Evolutionary conservation across 1,139 yeast genomes (phyloP).

Genomic region (Torulaspora globosa): DNA sequence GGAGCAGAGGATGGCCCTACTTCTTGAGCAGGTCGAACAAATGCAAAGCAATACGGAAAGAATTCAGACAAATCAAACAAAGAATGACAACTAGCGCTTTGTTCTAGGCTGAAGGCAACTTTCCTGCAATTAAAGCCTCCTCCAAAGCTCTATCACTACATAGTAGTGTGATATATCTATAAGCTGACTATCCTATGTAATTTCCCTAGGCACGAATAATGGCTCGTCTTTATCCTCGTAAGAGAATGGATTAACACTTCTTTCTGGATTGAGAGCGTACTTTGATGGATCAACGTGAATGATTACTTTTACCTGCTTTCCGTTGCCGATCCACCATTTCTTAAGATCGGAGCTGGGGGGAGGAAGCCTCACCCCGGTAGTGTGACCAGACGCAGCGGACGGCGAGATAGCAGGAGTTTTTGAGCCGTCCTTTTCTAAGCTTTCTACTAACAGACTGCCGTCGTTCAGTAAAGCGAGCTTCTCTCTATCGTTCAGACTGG

Average conservation of each 20-base stretch:
- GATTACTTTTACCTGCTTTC: slow-evolving; percentile 64
- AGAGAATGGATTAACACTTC: slow-evolving; percentile 68
- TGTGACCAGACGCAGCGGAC: slow-evolving; percentile 28
- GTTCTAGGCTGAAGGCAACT: not conserved
- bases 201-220: slow-evolving; percentile 37
- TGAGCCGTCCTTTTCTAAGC: slow-evolving; percentile 28
- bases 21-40: slow-evolving; percentile 20
- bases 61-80: not conserved
- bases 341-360: slow-evolving; percentile 80
- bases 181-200: slow-evolving; percentile 4
- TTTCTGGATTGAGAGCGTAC: slow-evolving; percentile 57
- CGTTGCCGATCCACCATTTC: slow-evolving; percentile 92
- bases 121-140: not conserved
- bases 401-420: slow-evolving; percentile 5
- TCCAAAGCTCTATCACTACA: no score
- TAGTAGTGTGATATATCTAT: not conserved
- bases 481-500: slow-evolving; percentile 36
- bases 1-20: slow-evolving; percentile 48
- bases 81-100: not conserved
- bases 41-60: slow-evolving; percentile 6
- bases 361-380: slow-evolving; percentile 48
- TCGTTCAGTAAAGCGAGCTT: slow-evolving; percentile 37
- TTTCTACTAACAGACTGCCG: slow-evolving; percentile 20
- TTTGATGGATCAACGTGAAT: slow-evolving; percentile 39
- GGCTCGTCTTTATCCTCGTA: slow-evolving; percentile 38